A percentile compares a stretch with the other conserved stretches of the same genome.
Conservation (phyloP, 148 eudicot genomes). For the Euryodendron excelsum region DNA sequence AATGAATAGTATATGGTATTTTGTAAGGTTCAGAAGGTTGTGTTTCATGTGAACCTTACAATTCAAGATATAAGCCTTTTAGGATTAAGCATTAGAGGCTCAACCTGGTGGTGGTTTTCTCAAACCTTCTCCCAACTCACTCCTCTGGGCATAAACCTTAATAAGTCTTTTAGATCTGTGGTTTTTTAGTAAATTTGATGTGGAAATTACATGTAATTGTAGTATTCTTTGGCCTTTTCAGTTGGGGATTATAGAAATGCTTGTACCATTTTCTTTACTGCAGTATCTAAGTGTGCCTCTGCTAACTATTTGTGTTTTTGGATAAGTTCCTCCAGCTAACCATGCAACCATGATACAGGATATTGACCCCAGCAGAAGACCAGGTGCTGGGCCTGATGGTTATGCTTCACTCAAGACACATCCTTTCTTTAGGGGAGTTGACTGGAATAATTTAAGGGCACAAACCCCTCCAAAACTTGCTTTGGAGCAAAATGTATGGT, state of each 20-base stretch:
- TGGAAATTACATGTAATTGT: background rate
- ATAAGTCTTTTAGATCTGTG: background rate
- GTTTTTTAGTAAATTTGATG: background rate
- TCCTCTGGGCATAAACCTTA: background rate
- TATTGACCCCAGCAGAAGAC: conserved; percentile 83
- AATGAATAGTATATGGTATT: background rate
- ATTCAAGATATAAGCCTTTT: background rate
- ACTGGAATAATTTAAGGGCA: conserved; percentile 69
- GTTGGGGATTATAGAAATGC: background rate
- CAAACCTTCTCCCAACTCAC: background rate
- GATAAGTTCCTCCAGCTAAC: too few species aligned
- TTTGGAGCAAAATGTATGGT: conserved; percentile 55
- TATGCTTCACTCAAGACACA: conserved; percentile 72
- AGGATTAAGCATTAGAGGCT: background rate
- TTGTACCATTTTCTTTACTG: background rate
- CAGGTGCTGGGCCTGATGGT: conserved; percentile 94
- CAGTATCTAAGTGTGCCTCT: background rate
- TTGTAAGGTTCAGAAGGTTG: background rate
- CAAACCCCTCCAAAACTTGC: conserved; percentile 79
- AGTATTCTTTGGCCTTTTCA: background rate
- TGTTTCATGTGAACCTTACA: background rate
- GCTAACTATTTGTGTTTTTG: too few species aligned
- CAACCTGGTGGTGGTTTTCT: background rate
- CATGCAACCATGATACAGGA: conserved; percentile 45
- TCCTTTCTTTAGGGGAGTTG: conserved; percentile 77